A percentile compares a stretch with the other conserved stretches of the same genome.
These are phyloP conservation scores for Lactarius quietus DNA, from an alignment of 768 basidiomycete species.

Conservation along the genomic window DNA sequence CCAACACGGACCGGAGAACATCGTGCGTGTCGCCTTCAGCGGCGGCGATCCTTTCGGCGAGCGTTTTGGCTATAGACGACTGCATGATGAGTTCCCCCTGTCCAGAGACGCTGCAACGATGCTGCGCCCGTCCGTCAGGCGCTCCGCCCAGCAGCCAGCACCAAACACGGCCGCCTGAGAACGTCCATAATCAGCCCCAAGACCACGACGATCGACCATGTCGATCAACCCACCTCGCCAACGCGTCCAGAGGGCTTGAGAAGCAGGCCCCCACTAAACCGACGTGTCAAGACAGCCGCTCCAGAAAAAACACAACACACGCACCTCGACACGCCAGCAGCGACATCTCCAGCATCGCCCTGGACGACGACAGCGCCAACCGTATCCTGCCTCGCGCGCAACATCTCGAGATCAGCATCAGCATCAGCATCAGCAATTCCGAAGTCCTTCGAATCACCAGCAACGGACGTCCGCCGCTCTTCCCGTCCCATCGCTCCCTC, in stretches of 20 bases:
- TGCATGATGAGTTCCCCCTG: constrained; percentile 70
- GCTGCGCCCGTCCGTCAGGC: constrained; percentile 32
- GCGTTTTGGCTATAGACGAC: constrained; percentile 47
- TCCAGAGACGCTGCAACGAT: constrained; percentile 72
- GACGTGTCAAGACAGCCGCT: not conserved
- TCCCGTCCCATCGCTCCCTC: constrained; percentile 44
- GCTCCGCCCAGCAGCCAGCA: constrained; percentile 72
- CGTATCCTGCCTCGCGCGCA: constrained; percentile 57
- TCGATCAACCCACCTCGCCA: constrained; percentile 54
- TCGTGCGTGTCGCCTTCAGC: constrained; percentile 53
- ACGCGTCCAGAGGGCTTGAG: constrained; percentile 71
- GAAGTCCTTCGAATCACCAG: not conserved
- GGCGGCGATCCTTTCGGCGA: constrained; percentile 46
- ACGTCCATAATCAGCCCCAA: constrained; percentile 1
- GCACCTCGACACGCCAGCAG: constrained; percentile 76
- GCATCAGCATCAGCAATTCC: too few relatives aligned
- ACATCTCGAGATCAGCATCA: not conserved
- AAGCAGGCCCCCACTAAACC: constrained; percentile 67
- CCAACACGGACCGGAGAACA: constrained; percentile 44
- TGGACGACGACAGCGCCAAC: constrained; percentile 69
- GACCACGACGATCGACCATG: not conserved
- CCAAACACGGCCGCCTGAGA: constrained; percentile 67
- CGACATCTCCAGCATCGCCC: constrained; percentile 42
- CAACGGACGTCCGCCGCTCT: not conserved
- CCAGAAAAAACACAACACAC: not conserved